Evolutionary conservation across 2,329 filamentous ascomycete genomes (phyloP).

Genomic region (Verticillium dahliae): DNA sequence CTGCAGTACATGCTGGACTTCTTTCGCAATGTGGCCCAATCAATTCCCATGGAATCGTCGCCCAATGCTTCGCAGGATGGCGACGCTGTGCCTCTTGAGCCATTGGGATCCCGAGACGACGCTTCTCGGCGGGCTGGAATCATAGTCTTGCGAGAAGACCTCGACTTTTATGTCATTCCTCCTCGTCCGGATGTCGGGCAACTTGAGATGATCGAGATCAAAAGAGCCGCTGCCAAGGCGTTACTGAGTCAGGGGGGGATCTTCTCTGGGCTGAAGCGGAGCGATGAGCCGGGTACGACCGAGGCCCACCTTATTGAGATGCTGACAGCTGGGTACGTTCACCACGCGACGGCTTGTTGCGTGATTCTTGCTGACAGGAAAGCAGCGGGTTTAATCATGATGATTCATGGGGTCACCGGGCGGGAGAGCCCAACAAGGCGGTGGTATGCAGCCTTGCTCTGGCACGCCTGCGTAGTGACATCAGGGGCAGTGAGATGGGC

Average conservation of each 20-base stretch:
- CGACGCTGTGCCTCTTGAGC: conserved; percentile 60
- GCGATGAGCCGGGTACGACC: conserved; percentile 91
- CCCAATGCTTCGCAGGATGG: conserved; percentile 58
- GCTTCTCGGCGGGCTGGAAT: conserved; percentile 91
- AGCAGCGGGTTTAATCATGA: conserved; percentile 90
- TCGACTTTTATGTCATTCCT: conserved; percentile 96
- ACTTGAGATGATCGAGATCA: conserved; percentile 90
- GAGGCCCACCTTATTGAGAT: conserved; percentile 99
- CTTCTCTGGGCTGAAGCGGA: conserved; percentile 90
- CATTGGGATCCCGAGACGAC: conserved; percentile 62
- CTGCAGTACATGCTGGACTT: conserved; percentile 99
- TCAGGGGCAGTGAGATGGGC: conserved; percentile 69
- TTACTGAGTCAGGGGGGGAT: conserved; percentile 87
- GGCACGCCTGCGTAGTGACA: conserved; percentile 86
- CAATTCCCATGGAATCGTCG: conserved; percentile 74
- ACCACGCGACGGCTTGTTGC: not conserved
- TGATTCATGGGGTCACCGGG: conserved; percentile 91
- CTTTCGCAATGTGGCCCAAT: conserved; percentile 91
- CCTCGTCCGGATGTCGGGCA: conserved; percentile 78
- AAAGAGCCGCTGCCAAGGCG: conserved; percentile 83
- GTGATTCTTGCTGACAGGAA: conserved; percentile 3
- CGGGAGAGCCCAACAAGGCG: conserved; percentile 96
- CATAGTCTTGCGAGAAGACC: conserved; percentile 90
- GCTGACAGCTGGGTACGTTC: conserved; percentile 86
- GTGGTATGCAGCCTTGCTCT: conserved; percentile 96